These are phyloP conservation scores for Nephelium lappaceum DNA, from an alignment of 345 rosid species.

Conservation along the genomic window DNA sequence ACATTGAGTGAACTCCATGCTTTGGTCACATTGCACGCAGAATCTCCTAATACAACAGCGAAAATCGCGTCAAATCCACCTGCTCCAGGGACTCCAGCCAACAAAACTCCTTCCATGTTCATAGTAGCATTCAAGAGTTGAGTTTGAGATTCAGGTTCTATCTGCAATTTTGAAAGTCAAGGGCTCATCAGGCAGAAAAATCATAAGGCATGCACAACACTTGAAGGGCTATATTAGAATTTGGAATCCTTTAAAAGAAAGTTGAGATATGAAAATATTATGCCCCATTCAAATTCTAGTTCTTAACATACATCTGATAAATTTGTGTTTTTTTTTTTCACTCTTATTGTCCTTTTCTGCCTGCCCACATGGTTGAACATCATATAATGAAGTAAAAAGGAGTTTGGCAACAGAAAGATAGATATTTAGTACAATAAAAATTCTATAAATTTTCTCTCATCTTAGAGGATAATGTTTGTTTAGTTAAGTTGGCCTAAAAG, in stretches of 20 bases:
- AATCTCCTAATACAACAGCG: constrained; percentile 71
- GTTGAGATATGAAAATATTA: background rate
- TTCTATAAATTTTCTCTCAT: background rate
- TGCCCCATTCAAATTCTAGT: background rate
- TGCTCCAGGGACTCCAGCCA: constrained; percentile 97
- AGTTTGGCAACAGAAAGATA: background rate
- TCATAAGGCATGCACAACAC: constrained; percentile 2
- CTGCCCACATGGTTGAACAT: background rate
- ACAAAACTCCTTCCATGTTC: constrained; percentile 81
- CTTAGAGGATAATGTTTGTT: background rate
- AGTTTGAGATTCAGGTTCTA: constrained; percentile 85
- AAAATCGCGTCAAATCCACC: constrained; percentile 97
- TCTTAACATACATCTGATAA: background rate
- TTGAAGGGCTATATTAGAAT: background rate
- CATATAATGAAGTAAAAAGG: background rate
- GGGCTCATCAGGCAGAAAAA: constrained; percentile 15
- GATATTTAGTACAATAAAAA: background rate
- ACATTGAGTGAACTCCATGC: constrained; percentile 78
- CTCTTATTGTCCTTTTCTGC: background rate
- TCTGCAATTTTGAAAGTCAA: constrained; percentile 55
- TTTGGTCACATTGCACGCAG: constrained; percentile 51
- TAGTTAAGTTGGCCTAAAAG: background rate
- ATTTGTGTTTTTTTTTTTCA: background rate
- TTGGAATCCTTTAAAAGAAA: background rate
- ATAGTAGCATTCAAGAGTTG: constrained; percentile 78